Base-by-base conservation (phyloP, 352 stramenopile species). In the Phytophthora multivora region DNA sequence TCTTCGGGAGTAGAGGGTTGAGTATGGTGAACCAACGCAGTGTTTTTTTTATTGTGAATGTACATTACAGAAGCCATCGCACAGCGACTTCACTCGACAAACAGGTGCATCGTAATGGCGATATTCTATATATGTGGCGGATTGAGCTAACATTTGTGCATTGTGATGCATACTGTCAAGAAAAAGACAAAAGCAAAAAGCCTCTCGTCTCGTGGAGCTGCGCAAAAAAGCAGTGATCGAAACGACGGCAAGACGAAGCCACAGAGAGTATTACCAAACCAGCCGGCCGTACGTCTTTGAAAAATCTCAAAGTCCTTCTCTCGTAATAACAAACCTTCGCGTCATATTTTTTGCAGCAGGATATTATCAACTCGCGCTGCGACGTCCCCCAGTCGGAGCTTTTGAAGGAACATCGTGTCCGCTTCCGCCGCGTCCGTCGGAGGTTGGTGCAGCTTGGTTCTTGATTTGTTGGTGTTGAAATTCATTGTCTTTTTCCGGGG, bases 341-440 rank as follows among this genome's bases (percentile, higher is more conserved):
- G 28, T 30, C n/a, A 19, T 61, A 12, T 15, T 49, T 61, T 12
- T 54, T 23, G n/a, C 35, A 46, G 33, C 64, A 91, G 77, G 59
- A 79, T 10, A 88, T 91, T 11, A 69, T 91, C 39, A 91, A 91
- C 61, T 88, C 83, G 7, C 75, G 80, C 7, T 83, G 75, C 50
- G 75, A 91, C 47, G 30, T 80, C 33, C 70, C 77, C 10, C 80
- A 83, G 31, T 83, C 73, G 23, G 71, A 89, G 19, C 63, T 91
- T 26, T 68, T 91, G 25, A 80, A 84, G 48, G 80, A 91, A 62
- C 83, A 91, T 59, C 76, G 83, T 16, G 72, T 66, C 39, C 83
- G 75, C 6, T 90, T 87, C 45, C 80, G 80, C 38, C 68, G 69
- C 47, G 75, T 81, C 28, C 80, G 80, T 38, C 66, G 75, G 67